Evolutionary conservation across 108 stramenopile species (phyloP).

Genomic region (Skeletonema costatum): DNA sequence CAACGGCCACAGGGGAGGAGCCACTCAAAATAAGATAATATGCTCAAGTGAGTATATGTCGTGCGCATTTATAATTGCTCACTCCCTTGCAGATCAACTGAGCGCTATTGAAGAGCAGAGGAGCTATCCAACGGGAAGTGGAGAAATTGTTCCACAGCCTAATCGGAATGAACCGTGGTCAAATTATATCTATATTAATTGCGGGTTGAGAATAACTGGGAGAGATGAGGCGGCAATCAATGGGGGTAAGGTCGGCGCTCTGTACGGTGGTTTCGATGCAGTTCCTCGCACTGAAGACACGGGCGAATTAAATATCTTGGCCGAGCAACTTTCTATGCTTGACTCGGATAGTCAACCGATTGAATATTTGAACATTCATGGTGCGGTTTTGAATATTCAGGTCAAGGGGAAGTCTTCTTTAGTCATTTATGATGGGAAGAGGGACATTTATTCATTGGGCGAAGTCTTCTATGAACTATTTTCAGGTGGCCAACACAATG

Average conservation of each 20-base stretch:
- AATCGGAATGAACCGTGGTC: neutral
- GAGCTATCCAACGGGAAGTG: neutral
- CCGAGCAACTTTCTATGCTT: neutral
- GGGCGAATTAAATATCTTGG: neutral
- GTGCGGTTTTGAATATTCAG: neutral
- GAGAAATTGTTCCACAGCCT: neutral
- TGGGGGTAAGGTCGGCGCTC: too few relatives aligned
- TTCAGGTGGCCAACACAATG: neutral
- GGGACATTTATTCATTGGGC: neutral
- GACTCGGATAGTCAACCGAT: neutral
- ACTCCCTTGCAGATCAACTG: neutral
- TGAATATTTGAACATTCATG: neutral
- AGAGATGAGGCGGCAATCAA: too few relatives aligned
- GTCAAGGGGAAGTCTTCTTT: neutral
- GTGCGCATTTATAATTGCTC: neutral
- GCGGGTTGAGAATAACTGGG: neutral
- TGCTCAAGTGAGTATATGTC: neutral
- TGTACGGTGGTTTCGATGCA: neutral
- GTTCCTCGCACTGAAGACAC: neutral
- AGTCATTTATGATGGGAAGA: neutral
- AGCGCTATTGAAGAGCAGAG: neutral
- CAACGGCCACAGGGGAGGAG: neutral
- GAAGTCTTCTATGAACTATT: constrained; percentile 6
- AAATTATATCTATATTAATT: neutral
- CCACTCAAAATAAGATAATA: neutral